Base-by-base conservation (phyloP, 2,329 filamentous ascomycete genomes). In the Stachybotrys echinatus region DNA sequence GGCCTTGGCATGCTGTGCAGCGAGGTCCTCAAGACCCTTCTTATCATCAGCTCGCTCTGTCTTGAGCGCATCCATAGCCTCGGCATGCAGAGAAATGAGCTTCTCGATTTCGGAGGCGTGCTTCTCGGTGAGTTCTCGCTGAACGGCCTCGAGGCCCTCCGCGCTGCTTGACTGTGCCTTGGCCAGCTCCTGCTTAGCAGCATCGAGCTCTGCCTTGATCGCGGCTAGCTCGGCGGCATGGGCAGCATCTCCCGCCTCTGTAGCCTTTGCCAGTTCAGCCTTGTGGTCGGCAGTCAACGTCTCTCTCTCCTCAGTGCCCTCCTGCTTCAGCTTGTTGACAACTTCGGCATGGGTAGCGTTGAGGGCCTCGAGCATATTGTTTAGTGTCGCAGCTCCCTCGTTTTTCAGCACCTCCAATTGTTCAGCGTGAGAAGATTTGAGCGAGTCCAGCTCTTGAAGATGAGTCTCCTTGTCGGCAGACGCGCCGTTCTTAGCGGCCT, bases 361-460 rank as follows among this genome's bases (percentile, higher is more conserved):
- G 20, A 79, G 67, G 1, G 60, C 57, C 47, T 69, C 67, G 23
- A 79, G 55, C 52, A 77, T 69, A 51, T 66, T 66, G 17, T 66
- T 61, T 22, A 76, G 61, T 12, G 61, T 51, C 12, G 64, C 63
- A 45, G 72, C 65, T 51, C 72, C 69, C 54, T 78, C 70, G 12
- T 57, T 59, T 60, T 75, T 74, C 34, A 72, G 57, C 3, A 69
- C 60, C 49, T 74, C 70, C 2, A 79, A 64, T 53, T 80, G 70
- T 55, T 77, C 69, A 2, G 75, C 74, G 55, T 84, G 80, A 55
- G 64, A 77, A 17, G 72, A 70, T 61, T 82, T 80, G 22, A 84
- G 65, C n/a, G 73, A 60, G 38, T 83, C 74, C 2, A 84, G 64
- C 57, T 82, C 77, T 23, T 67, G 65, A 7, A 75, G 54, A 44